These are phyloP conservation scores for Pseudozyma sp. DNA, from an alignment of 1,284 basidiomycete genomes.

Conservation along the genomic window DNA sequence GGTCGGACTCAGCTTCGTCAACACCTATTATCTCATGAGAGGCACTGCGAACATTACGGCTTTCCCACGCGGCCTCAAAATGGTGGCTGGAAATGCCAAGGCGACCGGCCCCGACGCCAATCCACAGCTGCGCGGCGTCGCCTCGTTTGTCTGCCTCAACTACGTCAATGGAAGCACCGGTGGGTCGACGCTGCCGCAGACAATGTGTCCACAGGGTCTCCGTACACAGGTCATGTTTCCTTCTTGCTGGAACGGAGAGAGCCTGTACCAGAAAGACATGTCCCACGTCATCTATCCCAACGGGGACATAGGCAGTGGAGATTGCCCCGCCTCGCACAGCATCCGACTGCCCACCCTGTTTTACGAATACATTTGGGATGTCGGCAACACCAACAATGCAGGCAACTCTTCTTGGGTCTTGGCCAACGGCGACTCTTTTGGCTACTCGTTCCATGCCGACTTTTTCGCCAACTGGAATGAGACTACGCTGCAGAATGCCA, in stretches of 20 bases:
- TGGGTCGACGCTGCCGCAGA: not conserved
- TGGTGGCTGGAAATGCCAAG: not conserved
- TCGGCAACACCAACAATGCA: not conserved
- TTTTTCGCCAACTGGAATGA: not conserved
- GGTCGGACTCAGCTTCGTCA: no score
- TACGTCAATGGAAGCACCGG: not conserved
- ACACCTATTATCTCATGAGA: no score
- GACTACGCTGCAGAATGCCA: not conserved
- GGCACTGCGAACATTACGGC: not conserved
- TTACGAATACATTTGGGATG: not conserved
- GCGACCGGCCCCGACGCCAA: not conserved
- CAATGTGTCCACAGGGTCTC: not conserved
- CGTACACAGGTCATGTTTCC: not conserved
- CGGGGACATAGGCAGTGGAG: not conserved
- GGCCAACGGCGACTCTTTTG: not conserved
- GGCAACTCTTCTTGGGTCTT: not conserved
- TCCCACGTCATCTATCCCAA: not conserved
- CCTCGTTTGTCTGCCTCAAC: not conserved
- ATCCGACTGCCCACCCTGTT: not conserved
- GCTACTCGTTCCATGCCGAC: slow-evolving; percentile 1
- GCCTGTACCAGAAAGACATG: not conserved
- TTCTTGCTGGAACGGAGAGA: not conserved
- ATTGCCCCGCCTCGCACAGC: not conserved
- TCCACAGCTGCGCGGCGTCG: not conserved
- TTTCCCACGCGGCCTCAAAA: not conserved